Base-by-base conservation (phyloP, 352 stramenopile genomes). In the Phytopythium montanum region DNA sequence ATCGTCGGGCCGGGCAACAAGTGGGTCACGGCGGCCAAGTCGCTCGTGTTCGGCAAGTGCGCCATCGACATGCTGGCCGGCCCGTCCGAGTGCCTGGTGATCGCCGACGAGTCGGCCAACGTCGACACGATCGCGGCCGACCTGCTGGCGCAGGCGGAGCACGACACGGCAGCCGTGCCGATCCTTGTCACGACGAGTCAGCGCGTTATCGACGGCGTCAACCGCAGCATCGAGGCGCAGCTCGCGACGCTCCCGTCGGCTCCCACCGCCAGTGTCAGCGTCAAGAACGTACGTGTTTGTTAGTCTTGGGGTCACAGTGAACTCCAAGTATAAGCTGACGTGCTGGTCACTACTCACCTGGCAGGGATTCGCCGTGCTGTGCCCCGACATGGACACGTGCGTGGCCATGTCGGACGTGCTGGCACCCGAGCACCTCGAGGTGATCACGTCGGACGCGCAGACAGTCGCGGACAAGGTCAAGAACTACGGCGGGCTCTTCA, bases 61-160 rank as follows among this genome's bases (percentile, higher is more conserved):
- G 96, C 92, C 19, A 99, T 99, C 72, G 97, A 99, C 79, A 99
- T 99, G 97, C 76, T 99, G 31, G 97, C 97, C 0, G 97, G 97
- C 18, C 97, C 97, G 10, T 98, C 91, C 23, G 97, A 99, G 75
- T 98, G 98, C 26, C 85, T 99, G 51, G 97, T 99, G 2, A 97
- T 99, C 73, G 96, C 94, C 14, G 97, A 99, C 68, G 81, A 93
- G 8, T 95, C 75, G 9, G 75, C 94, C 0, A 85, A 79, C 55
- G 69, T 77, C 13, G 72, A 73, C 28, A 92, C 76, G 2, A 92
- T 92, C 59, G 83, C 84, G 3, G 80, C 84, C 0, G 87, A 95
- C 59, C 60, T 95, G 39, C 69, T 94, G 26, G 85, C 84, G 1
- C 86, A 95, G 55, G 95, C 96, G 0, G 97, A 99, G 72, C 97